phyloP scores from a whole-genome alignment of 1,139 yeast genomes.

The Oligophagozyma castellii region DNA sequence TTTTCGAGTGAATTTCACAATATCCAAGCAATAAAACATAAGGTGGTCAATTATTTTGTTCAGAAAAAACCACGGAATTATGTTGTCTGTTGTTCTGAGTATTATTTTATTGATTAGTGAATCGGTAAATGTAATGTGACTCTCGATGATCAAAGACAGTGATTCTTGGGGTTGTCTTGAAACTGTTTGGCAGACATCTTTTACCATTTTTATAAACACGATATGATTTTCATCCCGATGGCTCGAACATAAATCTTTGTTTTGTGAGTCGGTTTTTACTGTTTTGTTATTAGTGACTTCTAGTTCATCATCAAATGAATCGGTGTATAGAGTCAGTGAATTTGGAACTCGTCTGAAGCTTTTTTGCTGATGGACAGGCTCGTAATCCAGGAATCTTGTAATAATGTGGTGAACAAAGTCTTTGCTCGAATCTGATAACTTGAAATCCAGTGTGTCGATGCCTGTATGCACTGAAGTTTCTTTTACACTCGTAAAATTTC shows the following conservation, averaged over 20 bases:
- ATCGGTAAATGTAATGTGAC: slow-evolving; percentile 1
- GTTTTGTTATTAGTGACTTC: no score
- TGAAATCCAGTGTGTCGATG: no score
- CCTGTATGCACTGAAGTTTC: no score
- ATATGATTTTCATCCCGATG: not conserved
- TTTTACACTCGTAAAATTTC: not conserved
- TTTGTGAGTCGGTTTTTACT: no score
- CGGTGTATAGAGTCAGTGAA: no score
- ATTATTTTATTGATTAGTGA: slow-evolving; percentile 1
- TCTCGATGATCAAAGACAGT: not conserved
- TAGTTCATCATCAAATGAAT: no score
- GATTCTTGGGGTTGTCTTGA: not conserved
- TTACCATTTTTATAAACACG: slow-evolving; percentile 1
- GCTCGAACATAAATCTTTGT: no score
- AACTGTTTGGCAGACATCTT: slow-evolving; percentile 1
- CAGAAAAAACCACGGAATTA: slow-evolving; percentile 1
- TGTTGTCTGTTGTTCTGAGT: slow-evolving; percentile 1
- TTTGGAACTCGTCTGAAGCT: no score
- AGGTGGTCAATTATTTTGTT: slow-evolving; percentile 1
- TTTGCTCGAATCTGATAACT: no score
- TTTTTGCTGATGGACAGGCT: no score
- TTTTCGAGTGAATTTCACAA: slow-evolving; percentile 1
- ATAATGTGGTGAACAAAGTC: no score
- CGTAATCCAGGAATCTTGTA: no score
- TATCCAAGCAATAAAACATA: slow-evolving; percentile 1